A percentile compares a stretch with the other conserved stretches of the same genome.
Conservation (phyloP, 2,329 filamentous ascomycete species). For the Aspergillus alliaceus region DNA sequence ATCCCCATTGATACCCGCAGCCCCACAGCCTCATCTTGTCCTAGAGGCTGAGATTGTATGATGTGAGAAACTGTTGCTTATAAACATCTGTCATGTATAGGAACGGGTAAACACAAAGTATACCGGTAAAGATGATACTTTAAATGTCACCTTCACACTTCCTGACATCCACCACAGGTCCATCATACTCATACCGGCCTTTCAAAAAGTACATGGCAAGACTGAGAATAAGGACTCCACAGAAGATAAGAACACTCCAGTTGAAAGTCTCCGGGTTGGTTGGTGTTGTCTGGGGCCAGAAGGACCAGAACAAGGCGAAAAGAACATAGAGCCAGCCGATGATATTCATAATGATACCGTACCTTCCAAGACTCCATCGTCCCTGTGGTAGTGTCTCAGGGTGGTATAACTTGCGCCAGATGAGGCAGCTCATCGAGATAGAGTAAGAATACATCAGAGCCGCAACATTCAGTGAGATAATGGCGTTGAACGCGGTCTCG, state of each 20-base stretch:
- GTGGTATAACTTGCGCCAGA: slow-evolving; percentile 44
- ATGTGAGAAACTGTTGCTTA: too few species aligned
- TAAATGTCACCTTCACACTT: too few species aligned
- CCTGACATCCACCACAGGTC: too few species aligned
- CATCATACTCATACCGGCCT: slow-evolving; percentile 31
- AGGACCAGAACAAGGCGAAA: slow-evolving; percentile 49
- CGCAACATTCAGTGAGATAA: slow-evolving; percentile 50
- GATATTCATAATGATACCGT: slow-evolving; percentile 46
- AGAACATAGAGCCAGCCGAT: slow-evolving; percentile 44
- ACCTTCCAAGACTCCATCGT: slow-evolving; percentile 46
- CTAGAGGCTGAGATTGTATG: too few species aligned
- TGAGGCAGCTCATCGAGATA: slow-evolving; percentile 48
- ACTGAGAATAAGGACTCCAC: slow-evolving; percentile 39
- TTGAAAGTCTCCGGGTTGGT: slow-evolving; percentile 48
- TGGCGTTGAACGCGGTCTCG: slow-evolving; percentile 52
- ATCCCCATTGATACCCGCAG: too few species aligned
- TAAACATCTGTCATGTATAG: too few species aligned
- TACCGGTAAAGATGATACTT: too few species aligned
- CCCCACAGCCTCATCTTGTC: too few species aligned
- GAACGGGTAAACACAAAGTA: too few species aligned
- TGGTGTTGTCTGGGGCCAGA: slow-evolving; percentile 45
- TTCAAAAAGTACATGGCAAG: slow-evolving; percentile 39
- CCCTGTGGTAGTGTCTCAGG: slow-evolving; percentile 39
- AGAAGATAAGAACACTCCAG: slow-evolving; percentile 51
- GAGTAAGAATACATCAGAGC: slow-evolving; percentile 53